Evolutionary conservation across 352 stramenopile species (phyloP).

Genomic region (Thalassiosira exigua): DNA sequence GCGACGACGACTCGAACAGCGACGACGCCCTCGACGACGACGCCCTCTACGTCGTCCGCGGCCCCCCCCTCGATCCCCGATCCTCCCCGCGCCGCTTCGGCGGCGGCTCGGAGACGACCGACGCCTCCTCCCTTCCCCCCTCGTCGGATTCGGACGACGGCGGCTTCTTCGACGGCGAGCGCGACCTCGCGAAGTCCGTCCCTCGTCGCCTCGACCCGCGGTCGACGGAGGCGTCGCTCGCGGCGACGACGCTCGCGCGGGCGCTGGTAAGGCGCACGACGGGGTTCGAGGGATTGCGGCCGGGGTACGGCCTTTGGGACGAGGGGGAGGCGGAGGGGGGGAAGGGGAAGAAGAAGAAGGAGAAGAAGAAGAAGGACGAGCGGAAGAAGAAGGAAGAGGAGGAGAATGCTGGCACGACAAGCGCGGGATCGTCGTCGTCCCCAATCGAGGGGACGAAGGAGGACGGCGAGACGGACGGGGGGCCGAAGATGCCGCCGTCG

Average conservation of each 20-base stretch:
- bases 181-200: not conserved
- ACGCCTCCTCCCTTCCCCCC: too few relatives aligned
- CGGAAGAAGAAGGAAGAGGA: conserved; percentile 23
- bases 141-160: conserved; percentile 1
- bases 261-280: conserved; percentile 39
- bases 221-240: conserved; percentile 16
- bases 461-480: not conserved
- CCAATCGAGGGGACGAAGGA: not conserved
- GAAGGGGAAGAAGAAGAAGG: conserved; percentile 25
- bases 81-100: too few relatives aligned
- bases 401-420: conserved; percentile 4
- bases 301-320: too few relatives aligned
- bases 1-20: too few relatives aligned
- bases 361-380: conserved; percentile 25
- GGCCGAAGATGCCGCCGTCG: not conserved
- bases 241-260: conserved; percentile 32
- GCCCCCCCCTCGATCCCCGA: too few relatives aligned
- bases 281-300: conserved; percentile 41
- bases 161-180: not conserved
- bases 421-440: not conserved
- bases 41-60: conserved; percentile 44
- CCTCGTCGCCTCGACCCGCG: not conserved
- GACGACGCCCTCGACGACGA: conserved; percentile 15
- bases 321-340: too few relatives aligned
- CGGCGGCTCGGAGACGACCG: too few relatives aligned